Evolutionary conservation across 192 early-diverging fungal species (phyloP), one percentile per base, ranked within the genome.

Genomic region (Borealophlyctis nickersoniae): DNA sequence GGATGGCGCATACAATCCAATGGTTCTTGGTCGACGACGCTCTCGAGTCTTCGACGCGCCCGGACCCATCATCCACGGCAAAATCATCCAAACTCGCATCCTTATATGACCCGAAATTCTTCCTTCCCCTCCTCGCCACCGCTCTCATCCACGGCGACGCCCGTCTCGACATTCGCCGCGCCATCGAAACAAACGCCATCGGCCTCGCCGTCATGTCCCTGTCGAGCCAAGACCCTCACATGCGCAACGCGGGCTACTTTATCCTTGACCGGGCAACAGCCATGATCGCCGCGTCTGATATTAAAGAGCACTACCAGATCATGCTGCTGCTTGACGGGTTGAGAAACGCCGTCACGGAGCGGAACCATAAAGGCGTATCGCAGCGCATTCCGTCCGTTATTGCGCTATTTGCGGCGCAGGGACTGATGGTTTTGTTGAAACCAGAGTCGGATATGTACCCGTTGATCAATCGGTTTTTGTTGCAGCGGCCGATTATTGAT

Each of bases 401-500:
- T 27, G 78, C 86, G 1, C 49, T 84, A 2, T 92, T 91, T 76
- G 75, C 88, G 31, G 85, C 86, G 0, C 85, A 91, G 57, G 71
- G 82, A 0, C 52, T 91, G 3, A 66, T 76, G 26, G 77, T 87
- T 7, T 29, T 89, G 3, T 57, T 88, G 24, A 84, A 81, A 53
- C 91, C 92, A 3, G 90, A 86, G 14, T 80, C 85, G 64, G 85
- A 83, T 34, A 85, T 94, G 86, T 89, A 88, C 67, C 82, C 89
- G 23, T 69, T 82, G 30, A 74, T 94, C 49, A 87, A 90, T 49
- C 80, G 80, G 36, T 94, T 92, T 71, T 78, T 89, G 22, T 74
- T 91, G 27, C 85, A 89, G 56, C 73, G 87, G 26, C 83, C 88
- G 7, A 60, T 81, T 1, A 75, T 94, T 23, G 90, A 92, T 74